A percentile compares a stretch with the other conserved stretches of the same genome.
These are phyloP conservation scores for Nicotiana tomentosiformis DNA, from an alignment of 257 asterid genomes.

Conservation along the genomic window DNA sequence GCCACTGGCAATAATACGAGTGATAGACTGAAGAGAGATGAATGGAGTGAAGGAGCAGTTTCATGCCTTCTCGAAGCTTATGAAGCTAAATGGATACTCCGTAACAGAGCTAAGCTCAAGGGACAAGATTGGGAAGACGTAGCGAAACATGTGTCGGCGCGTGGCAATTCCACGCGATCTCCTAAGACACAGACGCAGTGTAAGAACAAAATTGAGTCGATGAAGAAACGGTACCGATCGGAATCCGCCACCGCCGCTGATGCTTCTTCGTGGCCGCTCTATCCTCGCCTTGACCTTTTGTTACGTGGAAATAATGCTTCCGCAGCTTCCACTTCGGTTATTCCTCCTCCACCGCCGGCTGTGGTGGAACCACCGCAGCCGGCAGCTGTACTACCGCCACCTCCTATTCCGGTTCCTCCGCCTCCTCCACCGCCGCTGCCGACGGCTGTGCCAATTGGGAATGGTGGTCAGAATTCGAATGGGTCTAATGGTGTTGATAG, in stretches of 20 bases:
- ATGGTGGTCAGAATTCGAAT: slow-evolving; percentile 33
- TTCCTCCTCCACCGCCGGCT: neutral
- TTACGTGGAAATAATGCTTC: slow-evolving; percentile 54
- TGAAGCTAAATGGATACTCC: slow-evolving; percentile 70
- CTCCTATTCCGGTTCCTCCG: neutral
- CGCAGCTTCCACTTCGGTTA: neutral
- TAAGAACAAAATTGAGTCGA: slow-evolving; percentile 86
- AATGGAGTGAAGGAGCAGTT: slow-evolving; percentile 93
- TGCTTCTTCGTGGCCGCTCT: slow-evolving; percentile 74
- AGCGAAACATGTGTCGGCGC: slow-evolving; percentile 55
- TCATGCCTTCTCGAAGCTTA: slow-evolving; percentile 68
- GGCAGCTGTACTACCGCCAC: neutral
- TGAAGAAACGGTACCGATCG: slow-evolving; percentile 88
- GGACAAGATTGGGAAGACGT: slow-evolving; percentile 96
- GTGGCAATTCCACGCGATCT: slow-evolving; percentile 36
- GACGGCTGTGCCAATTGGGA: slow-evolving; percentile 20
- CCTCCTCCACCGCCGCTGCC: neutral
- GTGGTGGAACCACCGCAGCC: slow-evolving; percentile 17
- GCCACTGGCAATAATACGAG: neutral
- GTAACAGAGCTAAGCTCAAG: slow-evolving; percentile 81
- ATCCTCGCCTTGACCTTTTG: slow-evolving; percentile 62
- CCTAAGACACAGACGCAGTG: slow-evolving; percentile 82
- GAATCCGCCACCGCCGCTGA: slow-evolving; percentile 62
- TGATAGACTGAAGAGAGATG: slow-evolving; percentile 71
- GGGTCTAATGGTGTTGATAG: slow-evolving; percentile 46